Conservation (phyloP, 257 asterid species). For the Salvia miltiorrhiza region DNA sequence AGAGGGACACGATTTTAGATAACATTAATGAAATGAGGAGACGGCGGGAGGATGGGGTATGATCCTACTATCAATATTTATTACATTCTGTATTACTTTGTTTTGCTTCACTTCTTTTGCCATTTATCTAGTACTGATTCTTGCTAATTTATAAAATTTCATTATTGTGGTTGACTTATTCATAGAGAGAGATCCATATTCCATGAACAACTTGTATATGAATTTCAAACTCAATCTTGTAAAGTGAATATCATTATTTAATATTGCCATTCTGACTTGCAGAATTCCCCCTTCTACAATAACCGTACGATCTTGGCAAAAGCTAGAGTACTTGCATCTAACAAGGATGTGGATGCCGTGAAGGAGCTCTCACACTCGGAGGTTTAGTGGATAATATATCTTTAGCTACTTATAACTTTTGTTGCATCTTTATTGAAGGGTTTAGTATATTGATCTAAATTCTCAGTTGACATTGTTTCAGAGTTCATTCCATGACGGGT, state of each 20-base stretch:
- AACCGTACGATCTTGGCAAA: slow-evolving; percentile 50
- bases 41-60: slow-evolving; percentile 78
- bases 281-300: slow-evolving; percentile 68
- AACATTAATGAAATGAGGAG: slow-evolving; percentile 57
- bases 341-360: slow-evolving; percentile 62
- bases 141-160: background rate
- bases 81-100: background rate
- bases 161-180: background rate
- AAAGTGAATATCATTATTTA: background rate
- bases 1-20: slow-evolving; percentile 59
- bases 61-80: slow-evolving; percentile 13
- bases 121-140: background rate
- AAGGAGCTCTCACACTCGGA: slow-evolving; percentile 55
- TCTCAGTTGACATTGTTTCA: too few species aligned
- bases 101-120: background rate
- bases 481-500: too few species aligned
- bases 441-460: background rate
- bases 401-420: background rate
- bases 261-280: slow-evolving; percentile 28
- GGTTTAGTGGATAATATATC: slow-evolving; percentile 47
- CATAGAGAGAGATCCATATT: background rate
- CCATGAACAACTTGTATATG: too few species aligned
- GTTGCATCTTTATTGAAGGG: background rate
- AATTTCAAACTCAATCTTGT: too few species aligned
- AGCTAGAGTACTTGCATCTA: slow-evolving; percentile 76